Conservation (phyloP, 2,329 filamentous ascomycete species). For the Diplodia mutila region DNA sequence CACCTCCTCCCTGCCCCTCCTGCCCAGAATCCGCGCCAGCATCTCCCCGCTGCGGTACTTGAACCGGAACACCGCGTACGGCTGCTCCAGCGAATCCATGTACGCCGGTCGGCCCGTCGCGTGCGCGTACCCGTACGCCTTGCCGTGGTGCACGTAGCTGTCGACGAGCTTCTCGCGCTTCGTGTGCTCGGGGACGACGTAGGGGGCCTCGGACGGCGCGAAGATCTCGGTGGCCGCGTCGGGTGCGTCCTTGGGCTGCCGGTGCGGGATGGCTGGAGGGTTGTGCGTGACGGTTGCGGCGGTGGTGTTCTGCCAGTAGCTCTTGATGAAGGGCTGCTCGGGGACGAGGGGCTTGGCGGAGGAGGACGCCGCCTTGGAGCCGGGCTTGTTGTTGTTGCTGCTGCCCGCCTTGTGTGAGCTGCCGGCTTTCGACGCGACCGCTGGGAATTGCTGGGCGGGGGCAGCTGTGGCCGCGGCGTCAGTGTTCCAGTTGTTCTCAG, state of each 20-base stretch:
- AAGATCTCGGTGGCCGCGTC: slow-evolving; percentile 28
- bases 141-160: slow-evolving; percentile 41
- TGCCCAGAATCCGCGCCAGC: slow-evolving; percentile 41
- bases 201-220: slow-evolving; percentile 38
- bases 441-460: background rate
- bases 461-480: background rate
- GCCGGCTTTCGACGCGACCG: background rate
- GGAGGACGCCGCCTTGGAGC: background rate
- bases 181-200: slow-evolving; percentile 28
- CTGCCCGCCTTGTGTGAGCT: background rate
- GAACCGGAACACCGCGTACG: slow-evolving; percentile 55
- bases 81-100: slow-evolving; percentile 41
- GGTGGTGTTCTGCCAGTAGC: slow-evolving; percentile 40
- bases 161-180: slow-evolving; percentile 32
- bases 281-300: too few species aligned
- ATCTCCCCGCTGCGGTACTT: slow-evolving; percentile 45
- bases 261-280: too few species aligned
- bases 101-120: slow-evolving; percentile 44
- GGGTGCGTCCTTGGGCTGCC: background rate
- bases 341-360: background rate
- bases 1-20: slow-evolving; percentile 26
- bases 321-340: slow-evolving; percentile 29
- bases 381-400: too few species aligned
- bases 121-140: slow-evolving; percentile 46
- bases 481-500: background rate